Base-by-base conservation (phyloP, 2,329 filamentous ascomycete species). In the Waltergamsia citrina region DNA sequence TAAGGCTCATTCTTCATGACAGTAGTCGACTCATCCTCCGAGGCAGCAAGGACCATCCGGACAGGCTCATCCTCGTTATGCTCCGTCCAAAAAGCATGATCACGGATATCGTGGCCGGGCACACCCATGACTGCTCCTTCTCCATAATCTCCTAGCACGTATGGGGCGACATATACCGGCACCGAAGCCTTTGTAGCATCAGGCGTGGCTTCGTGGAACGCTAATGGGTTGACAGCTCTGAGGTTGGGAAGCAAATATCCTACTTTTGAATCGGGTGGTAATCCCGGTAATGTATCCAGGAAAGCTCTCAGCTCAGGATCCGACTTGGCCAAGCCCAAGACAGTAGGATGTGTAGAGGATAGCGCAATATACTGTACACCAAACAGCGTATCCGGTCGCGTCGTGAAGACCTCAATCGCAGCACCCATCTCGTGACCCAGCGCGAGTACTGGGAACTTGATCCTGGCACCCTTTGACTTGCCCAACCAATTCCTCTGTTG, bases 401-500 rank as follows among this genome's bases (percentile, higher is more conserved):
- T 93, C 2, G 87, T 94, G 50, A 85, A 94, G 7, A 92, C 78
- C 43, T 85, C 71, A 23, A 92, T 66, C 16, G 66, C 56, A 5
- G 65, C 57, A 19, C 59, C 49, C 34, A 63, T 38, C 31, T 59
- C 48, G 41, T 59, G 47, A 10, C 29, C 33, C 33, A 58, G 50
- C 7, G 61, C 56, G 42, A 69, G 44, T 24, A 88, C 54, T 1
- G 72, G 70, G 40, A 93, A 94, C 46, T 74, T 77, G 50, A 93
- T 68, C 40, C 73, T 69, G 12, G 81, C 81, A 17, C 85, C 85
- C 8, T 66, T 65, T 2, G 85, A 92, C 48, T 78, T 84, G 19
- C 87, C 87, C 18, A 94, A 69, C 87, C 87, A 94, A 51, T 94
- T 86, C 46, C 71, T 78, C 54, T 94, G 87, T 75, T 92, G 87